Conservation (phyloP, 1,284 basidiomycete species). For the Heterobasidion irregulare region DNA sequence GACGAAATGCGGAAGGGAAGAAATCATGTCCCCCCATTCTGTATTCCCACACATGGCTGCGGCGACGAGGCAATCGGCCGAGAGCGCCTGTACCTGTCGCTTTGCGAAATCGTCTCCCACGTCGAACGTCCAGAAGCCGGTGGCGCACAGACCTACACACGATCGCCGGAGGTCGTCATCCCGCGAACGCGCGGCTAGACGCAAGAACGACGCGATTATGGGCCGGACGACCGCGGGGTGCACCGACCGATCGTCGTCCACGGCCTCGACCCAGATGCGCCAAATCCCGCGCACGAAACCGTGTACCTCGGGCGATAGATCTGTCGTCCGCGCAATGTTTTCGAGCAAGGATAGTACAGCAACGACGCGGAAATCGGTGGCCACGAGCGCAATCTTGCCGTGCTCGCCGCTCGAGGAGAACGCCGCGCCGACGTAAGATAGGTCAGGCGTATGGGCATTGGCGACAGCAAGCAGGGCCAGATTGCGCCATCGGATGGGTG, state of each 20-base stretch:
- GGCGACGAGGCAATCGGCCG: slow-evolving; percentile 8
- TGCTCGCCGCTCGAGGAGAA: neutral
- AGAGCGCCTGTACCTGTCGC: slow-evolving; percentile 12
- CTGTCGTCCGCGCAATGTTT: neutral
- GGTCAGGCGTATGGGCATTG: slow-evolving; percentile 6
- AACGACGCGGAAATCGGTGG: slow-evolving; percentile 10
- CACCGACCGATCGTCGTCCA: slow-evolving; percentile 12
- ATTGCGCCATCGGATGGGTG: slow-evolving; percentile 16
- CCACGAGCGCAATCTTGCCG: neutral
- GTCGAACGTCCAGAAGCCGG: slow-evolving; percentile 14
- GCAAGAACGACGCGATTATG: slow-evolving; percentile 38
- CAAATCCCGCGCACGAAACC: slow-evolving; percentile 28
- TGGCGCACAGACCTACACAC: slow-evolving; percentile 13
- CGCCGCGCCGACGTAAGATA: slow-evolving; percentile 14
- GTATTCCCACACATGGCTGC: slow-evolving; percentile 7
- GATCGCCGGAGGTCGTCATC: slow-evolving; percentile 28
- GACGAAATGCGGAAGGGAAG: slow-evolving; percentile 9
- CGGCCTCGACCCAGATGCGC: slow-evolving; percentile 27
- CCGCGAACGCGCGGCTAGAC: slow-evolving; percentile 27
- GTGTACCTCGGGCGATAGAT: slow-evolving; percentile 13
- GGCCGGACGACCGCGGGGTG: slow-evolving; percentile 22
- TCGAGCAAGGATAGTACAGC: slow-evolving; percentile 11
- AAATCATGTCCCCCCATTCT: slow-evolving; percentile 10
- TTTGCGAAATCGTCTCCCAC: slow-evolving; percentile 12
- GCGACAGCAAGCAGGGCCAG: slow-evolving; percentile 16